Conservation (phyloP, 768 basidiomycete genomes). For the Xerocomellus amylosporus region DNA sequence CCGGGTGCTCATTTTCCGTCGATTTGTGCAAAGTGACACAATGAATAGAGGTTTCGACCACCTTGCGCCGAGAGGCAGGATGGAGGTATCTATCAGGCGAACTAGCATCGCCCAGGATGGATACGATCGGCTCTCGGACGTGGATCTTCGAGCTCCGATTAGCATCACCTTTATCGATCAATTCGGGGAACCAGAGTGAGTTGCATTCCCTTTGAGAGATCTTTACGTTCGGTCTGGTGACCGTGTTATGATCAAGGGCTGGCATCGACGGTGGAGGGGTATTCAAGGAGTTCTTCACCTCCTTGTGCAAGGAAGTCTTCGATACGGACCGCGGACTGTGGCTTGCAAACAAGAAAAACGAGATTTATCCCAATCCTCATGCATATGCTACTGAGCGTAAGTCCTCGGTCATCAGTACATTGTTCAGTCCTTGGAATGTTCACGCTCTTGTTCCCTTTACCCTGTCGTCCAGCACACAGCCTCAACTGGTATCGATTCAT, state of each 20-base stretch:
- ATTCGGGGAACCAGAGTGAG: conserved; percentile 82
- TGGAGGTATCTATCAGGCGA: conserved; percentile 46
- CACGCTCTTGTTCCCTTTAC: background rate
- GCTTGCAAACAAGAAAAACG: conserved; percentile 87
- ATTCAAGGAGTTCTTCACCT: conserved; percentile 97
- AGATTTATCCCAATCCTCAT: conserved; percentile 94
- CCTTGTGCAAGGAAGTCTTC: conserved; percentile 89
- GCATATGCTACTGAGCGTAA: conserved; percentile 83
- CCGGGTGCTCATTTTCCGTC: conserved; percentile 86
- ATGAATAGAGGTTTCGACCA: conserved; percentile 17
- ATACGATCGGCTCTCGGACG: conserved; percentile 76
- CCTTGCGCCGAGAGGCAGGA: conserved; percentile 18
- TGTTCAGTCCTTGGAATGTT: background rate
- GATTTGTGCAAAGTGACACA: conserved; percentile 72
- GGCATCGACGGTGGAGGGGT: conserved; percentile 97
- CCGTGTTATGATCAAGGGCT: conserved; percentile 42
- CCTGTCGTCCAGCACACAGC: conserved; percentile 57
- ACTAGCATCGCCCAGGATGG: conserved; percentile 85
- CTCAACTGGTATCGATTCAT: conserved; percentile 92
- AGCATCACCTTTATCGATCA: conserved; percentile 92
- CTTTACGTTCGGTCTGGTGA: conserved; percentile 3
- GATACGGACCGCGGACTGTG: conserved; percentile 93
- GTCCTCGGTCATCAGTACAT: conserved; percentile 20
- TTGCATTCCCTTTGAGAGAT: conserved; percentile 5
- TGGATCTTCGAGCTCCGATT: conserved; percentile 76